phyloP scores from a whole-genome alignment of 2,329 filamentous ascomycete genomes.

The Paracorniculantispora psalliotae region DNA sequence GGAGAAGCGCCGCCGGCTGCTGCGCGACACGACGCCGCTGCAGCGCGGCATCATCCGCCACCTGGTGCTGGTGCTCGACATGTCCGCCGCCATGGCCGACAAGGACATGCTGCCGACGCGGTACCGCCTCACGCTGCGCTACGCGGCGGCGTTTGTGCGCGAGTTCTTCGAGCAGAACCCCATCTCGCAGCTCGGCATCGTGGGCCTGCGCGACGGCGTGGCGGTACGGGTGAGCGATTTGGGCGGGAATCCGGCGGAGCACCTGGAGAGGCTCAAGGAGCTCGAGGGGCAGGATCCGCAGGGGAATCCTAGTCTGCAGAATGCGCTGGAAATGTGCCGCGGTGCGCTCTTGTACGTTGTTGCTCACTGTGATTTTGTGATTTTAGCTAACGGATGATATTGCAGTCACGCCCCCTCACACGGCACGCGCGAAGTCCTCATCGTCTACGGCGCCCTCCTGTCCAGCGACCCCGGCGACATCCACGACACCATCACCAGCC shows the following conservation, averaged over 20 bases:
- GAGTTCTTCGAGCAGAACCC: conserved; percentile 99
- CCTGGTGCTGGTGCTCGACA: conserved; percentile 82
- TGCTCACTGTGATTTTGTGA: neutral
- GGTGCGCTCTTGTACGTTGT: conserved; percentile 72
- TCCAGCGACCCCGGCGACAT: conserved; percentile 94
- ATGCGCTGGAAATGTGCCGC: conserved; percentile 91
- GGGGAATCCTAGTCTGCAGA: conserved; percentile 80
- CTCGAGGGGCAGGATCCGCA: conserved; percentile 64
- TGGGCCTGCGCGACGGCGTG: conserved; percentile 90
- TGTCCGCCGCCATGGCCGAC: conserved; percentile 89
- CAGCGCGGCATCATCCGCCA: conserved; percentile 98
- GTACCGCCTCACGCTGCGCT: conserved; percentile 75
- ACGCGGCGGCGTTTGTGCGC: conserved; percentile 79
- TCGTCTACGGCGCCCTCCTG: conserved; percentile 86
- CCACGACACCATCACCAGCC: conserved; percentile 75
- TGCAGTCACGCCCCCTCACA: conserved; percentile 81
- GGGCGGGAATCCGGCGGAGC: conserved; percentile 84
- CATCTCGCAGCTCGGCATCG: conserved; percentile 87
- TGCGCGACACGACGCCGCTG: conserved; percentile 90
- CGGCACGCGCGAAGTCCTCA: conserved; percentile 85
- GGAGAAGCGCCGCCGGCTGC: conserved; percentile 71
- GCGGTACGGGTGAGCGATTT: conserved; percentile 83
- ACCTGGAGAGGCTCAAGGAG: conserved; percentile 69
- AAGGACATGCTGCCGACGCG: conserved; percentile 90
- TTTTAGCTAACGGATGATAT: conserved; percentile 15